phyloP scores from a whole-genome alignment of 2,329 filamentous ascomycete species.

The Dactylellina drechsleri region DNA sequence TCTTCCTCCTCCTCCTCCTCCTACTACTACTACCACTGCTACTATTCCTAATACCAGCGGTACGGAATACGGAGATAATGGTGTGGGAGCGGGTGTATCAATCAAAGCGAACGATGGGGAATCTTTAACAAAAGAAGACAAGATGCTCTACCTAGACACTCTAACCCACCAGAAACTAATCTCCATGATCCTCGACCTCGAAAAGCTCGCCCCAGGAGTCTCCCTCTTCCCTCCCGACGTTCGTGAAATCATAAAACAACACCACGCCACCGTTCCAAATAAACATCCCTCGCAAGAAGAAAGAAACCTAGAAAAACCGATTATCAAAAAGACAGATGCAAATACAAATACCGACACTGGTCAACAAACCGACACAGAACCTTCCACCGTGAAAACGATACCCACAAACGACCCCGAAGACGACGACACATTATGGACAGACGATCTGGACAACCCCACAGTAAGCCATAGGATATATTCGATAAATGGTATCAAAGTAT shows the following conservation, averaged over 20 bases:
- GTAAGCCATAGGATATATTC: constrained; percentile 31
- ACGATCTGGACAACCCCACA: constrained; percentile 25
- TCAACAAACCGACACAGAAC: neutral
- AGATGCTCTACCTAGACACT: constrained; percentile 14
- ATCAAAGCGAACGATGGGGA: neutral
- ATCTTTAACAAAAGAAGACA: neutral
- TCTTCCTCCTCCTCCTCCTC: too few species aligned
- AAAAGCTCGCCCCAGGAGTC: neutral
- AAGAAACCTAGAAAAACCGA: neutral
- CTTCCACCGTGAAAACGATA: neutral
- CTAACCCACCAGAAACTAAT: constrained; percentile 19
- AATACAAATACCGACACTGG: too few species aligned
- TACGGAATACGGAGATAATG: too few species aligned
- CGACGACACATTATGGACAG: constrained; percentile 21
- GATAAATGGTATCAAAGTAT: constrained; percentile 4
- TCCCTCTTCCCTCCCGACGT: constrained; percentile 15
- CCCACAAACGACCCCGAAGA: neutral
- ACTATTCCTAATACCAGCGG: too few species aligned
- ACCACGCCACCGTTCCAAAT: neutral
- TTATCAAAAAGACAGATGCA: neutral
- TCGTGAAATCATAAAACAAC: constrained; percentile 1
- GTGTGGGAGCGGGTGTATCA: too few species aligned
- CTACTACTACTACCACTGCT: too few species aligned
- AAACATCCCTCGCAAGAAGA: neutral
- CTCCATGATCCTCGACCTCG: constrained; percentile 11